Evolutionary conservation across 805 yeast genomes (phyloP).

Genomic region (Barnettozyma siamensis): DNA sequence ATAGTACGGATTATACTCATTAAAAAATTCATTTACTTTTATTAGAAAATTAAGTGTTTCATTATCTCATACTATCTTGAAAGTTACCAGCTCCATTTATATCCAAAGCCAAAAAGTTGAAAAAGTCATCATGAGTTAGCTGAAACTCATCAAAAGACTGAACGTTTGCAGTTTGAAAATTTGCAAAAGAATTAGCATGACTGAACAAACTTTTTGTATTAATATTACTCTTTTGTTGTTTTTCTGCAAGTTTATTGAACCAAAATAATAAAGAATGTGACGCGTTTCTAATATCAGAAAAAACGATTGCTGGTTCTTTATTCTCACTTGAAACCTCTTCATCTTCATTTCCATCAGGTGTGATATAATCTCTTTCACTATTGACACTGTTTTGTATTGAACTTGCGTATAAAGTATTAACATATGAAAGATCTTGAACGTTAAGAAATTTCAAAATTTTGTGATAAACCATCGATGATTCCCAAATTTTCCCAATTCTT

Average conservation of each 20-base stretch:
- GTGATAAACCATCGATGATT: constrained; percentile 24
- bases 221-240: constrained; percentile 4
- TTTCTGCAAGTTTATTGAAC: constrained; percentile 23
- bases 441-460: constrained; percentile 25
- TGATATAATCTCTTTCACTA: constrained; percentile 13
- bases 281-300: constrained; percentile 30
- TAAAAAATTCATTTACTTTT: too few species aligned
- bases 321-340: constrained; percentile 24
- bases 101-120: constrained; percentile 25
- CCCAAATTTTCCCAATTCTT: constrained; percentile 25
- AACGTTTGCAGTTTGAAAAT: constrained; percentile 15
- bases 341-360: constrained; percentile 17
- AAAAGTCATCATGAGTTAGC: constrained; percentile 26
- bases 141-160: constrained; percentile 22
- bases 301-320: constrained; percentile 31
- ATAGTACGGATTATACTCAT: neutral
- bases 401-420: constrained; percentile 1
- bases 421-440: constrained; percentile 22
- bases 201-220: constrained; percentile 4
- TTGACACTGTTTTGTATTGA: neutral
- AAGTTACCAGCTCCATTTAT: constrained; percentile 20
- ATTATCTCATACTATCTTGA: constrained; percentile 5
- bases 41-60: too few species aligned
- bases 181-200: constrained; percentile 6
- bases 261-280: constrained; percentile 27